These are phyloP conservation scores for Lentinus tigrinus DNA, from an alignment of 768 basidiomycete genomes.

Conservation along the genomic window DNA sequence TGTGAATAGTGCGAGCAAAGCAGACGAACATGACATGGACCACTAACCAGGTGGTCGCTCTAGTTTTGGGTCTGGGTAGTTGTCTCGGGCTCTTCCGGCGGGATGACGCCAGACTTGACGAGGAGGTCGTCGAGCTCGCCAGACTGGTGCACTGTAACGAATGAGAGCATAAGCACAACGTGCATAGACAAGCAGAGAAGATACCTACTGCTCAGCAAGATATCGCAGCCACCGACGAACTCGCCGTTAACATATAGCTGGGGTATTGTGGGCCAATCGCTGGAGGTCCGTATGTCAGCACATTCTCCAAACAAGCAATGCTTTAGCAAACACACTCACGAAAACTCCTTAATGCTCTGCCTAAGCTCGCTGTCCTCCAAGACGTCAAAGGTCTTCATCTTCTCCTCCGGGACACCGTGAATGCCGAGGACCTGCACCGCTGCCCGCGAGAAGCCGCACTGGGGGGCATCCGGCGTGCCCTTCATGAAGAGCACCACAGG, in stretches of 20 bases:
- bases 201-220: conserved; percentile 70
- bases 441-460: conserved; percentile 96
- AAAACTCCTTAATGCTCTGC: conserved; percentile 91
- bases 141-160: conserved; percentile 83
- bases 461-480: conserved; percentile 80
- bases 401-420: conserved; percentile 76
- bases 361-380: conserved; percentile 83
- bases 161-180: not conserved
- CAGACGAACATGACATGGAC: not conserved
- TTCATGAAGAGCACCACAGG: conserved; percentile 99
- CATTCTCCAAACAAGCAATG: not conserved
- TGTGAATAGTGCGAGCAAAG: not conserved
- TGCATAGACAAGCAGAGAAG: not conserved
- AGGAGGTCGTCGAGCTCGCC: conserved; percentile 89
- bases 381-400: conserved; percentile 89
- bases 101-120: conserved; percentile 67
- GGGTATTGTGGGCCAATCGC: conserved; percentile 97
- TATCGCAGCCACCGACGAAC: conserved; percentile 97
- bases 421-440: conserved; percentile 87
- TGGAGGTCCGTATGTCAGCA: conserved; percentile 31
- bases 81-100: conserved; percentile 34
- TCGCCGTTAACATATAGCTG: conserved; percentile 94
- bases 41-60: not conserved
- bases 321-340: conserved; percentile 55
- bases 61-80: conserved; percentile 1